phyloP scores from a whole-genome alignment of 1,284 basidiomycete genomes.

The Stereum hirsutum region DNA sequence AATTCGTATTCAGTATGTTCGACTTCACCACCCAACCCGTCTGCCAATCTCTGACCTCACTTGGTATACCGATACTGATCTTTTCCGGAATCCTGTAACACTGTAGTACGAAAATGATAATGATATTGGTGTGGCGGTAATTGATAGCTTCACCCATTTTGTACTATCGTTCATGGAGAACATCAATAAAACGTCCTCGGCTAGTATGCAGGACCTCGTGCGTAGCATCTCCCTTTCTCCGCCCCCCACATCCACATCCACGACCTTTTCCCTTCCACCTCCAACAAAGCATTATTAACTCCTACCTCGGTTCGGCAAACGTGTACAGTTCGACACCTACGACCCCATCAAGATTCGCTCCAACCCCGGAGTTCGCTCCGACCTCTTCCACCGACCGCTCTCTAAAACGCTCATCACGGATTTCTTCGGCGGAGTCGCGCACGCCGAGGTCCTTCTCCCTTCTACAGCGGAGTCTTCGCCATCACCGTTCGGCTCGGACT shows the following conservation, averaged over 20 bases:
- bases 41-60: not conserved
- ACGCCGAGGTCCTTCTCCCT: slow-evolving; percentile 55
- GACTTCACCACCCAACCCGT: not conserved
- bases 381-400: slow-evolving; percentile 71
- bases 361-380: slow-evolving; percentile 78
- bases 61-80: not conserved
- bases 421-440: slow-evolving; percentile 91
- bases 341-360: slow-evolving; percentile 73
- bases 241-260: too few relatives aligned
- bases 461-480: too few relatives aligned
- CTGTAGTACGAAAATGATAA: slow-evolving; percentile 82
- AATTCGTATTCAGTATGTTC: slow-evolving; percentile 85
- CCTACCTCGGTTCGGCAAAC: not conserved
- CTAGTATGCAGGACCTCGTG: slow-evolving; percentile 81
- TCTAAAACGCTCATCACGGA: slow-evolving; percentile 79
- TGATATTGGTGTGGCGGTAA: slow-evolving; percentile 93
- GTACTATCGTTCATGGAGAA: slow-evolving; percentile 87
- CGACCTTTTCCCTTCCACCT: too few relatives aligned
- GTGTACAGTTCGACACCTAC: slow-evolving; percentile 83
- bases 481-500: too few relatives aligned
- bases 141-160: slow-evolving; percentile 93
- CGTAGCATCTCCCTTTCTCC: too few relatives aligned
- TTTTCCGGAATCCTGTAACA: too few relatives aligned
- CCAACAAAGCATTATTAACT: too few relatives aligned
- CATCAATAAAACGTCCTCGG: slow-evolving; percentile 83